A percentile compares a stretch with the other conserved stretches of the same genome.
phyloP scores from a whole-genome alignment of 495 filamentous ascomycete species.

The Chaetomium cochliodes region DNA sequence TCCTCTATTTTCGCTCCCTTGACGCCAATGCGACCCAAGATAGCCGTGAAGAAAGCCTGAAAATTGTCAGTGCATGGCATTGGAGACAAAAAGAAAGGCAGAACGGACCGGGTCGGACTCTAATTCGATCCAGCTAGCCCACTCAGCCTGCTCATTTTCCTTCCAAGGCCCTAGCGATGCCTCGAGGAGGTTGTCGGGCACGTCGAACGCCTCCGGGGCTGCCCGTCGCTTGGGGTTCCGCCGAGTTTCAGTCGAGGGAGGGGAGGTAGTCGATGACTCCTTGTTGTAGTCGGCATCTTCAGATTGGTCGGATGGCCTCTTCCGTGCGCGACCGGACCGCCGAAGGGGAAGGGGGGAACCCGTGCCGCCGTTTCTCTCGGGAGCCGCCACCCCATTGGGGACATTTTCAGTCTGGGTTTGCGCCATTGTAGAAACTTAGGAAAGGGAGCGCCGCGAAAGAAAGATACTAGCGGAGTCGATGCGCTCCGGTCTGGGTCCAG shows the following conservation, averaged over 20 bases:
- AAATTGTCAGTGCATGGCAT: neutral
- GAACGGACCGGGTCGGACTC: conserved; percentile 81
- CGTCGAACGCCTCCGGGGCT: conserved; percentile 32
- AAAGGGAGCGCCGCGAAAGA: neutral
- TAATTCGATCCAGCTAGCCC: conserved; percentile 77
- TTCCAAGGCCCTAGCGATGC: conserved; percentile 39
- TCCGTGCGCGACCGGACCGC: conserved; percentile 39
- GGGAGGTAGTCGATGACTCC: neutral
- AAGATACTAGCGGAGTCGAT: neutral
- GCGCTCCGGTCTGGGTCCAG: neutral
- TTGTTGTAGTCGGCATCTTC: conserved; percentile 25
- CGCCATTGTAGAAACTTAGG: neutral
- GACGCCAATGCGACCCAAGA: conserved; percentile 76
- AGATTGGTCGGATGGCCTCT: conserved; percentile 30
- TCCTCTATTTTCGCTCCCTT: conserved; percentile 73
- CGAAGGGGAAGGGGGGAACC: conserved; percentile 23
- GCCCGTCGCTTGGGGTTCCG: conserved; percentile 44
- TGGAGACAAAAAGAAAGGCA: neutral
- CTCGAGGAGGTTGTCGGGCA: conserved; percentile 39
- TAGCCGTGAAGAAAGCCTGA: conserved; percentile 79
- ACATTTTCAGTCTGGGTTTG: neutral
- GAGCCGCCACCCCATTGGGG: neutral
- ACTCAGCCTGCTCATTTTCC: conserved; percentile 45
- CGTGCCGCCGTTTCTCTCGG: neutral
- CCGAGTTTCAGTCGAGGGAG: conserved; percentile 18